A percentile compares a stretch with the other conserved stretches of the same genome.
Evolutionary conservation across 202 grass and related monocot genomes (phyloP).

Genomic region (Schoenoplectus tabernaemontani): DNA sequence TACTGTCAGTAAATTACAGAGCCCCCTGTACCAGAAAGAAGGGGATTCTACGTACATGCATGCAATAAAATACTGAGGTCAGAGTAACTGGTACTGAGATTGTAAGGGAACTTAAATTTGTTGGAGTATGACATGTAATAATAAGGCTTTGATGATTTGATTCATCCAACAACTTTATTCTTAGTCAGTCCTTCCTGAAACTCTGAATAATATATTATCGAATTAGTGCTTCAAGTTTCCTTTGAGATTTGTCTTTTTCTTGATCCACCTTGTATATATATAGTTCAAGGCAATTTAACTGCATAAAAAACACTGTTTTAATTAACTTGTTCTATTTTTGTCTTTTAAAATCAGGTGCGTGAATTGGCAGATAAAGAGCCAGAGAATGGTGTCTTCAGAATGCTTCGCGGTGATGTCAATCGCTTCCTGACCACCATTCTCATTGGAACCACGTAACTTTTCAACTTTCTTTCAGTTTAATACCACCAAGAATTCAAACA

Average conservation of each 20-base stretch:
- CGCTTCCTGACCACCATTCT: constrained; percentile 98
- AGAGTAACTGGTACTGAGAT: background rate
- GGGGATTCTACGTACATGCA: background rate
- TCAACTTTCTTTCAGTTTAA: constrained; percentile 18
- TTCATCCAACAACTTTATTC: background rate
- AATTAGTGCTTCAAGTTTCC: background rate
- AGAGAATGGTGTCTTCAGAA: constrained; percentile 91
- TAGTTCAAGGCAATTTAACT: background rate
- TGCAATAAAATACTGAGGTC: background rate
- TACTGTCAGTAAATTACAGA: background rate
- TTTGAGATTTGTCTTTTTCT: background rate
- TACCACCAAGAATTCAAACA: background rate
- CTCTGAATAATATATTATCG: background rate
- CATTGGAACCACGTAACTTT: constrained; percentile 86
- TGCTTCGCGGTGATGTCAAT: constrained; percentile 90
- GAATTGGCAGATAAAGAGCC: constrained; percentile 96
- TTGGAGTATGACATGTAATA: background rate
- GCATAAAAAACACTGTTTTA: background rate
- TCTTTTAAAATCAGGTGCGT: constrained; percentile 45
- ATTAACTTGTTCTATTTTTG: constrained; percentile 16
- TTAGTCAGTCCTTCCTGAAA: background rate
- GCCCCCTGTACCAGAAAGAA: background rate
- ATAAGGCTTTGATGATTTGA: background rate
- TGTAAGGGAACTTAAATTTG: background rate
- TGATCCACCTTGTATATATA: background rate